Base-by-base conservation (phyloP, 1,284 basidiomycete species). In the Ustilago bromivora region DNA sequence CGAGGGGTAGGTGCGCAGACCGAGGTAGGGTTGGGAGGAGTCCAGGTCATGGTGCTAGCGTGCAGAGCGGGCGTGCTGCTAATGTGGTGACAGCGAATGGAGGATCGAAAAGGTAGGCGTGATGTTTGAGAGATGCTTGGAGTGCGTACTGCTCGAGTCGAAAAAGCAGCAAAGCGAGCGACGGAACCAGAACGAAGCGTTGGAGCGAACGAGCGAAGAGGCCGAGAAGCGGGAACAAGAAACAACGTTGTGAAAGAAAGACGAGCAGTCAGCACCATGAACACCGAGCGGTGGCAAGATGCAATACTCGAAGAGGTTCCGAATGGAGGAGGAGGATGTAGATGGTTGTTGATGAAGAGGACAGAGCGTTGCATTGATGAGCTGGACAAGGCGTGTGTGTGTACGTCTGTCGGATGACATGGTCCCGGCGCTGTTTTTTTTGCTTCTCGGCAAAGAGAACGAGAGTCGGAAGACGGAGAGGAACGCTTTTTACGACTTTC, bases 1-100 rank as follows among this genome's bases (percentile, higher is more conserved):
- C 73, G 73, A 40, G 59, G 34, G 38, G 71, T 55, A 17, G 82
- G 82, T 3, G 82, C 78, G 12, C 76, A 76, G n/a, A 85, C 74
- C 4, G 72, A 72, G 41, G 74, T 72, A 10, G 82, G 83, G 38
- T 78, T 71, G 7, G 84, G 84, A 5, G 82, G 74, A 40, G 69
- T 76, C 83, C 83, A 85, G 4, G 68, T 75, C 75, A 75, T 78
- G 36, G 38, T 78, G 40, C 55, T 54, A 38, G 54, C 43, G 11
- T 12, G 54, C 28, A 43, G 31, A 51, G 58, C 17, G 3, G 43
- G 19, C 10, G 53, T 19, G 32, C 6, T 61, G 43, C 34, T 58
- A 10, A 57, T 17, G 19, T 8, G 17, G 10, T 23, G 43, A n/a
- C 17, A 17, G 17, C 11, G 15, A 41, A 15, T 38, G 9, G 40